These are phyloP conservation scores for Raddia distichophylla DNA, from an alignment of 176 grass and related monocot species.

Conservation along the genomic window DNA sequence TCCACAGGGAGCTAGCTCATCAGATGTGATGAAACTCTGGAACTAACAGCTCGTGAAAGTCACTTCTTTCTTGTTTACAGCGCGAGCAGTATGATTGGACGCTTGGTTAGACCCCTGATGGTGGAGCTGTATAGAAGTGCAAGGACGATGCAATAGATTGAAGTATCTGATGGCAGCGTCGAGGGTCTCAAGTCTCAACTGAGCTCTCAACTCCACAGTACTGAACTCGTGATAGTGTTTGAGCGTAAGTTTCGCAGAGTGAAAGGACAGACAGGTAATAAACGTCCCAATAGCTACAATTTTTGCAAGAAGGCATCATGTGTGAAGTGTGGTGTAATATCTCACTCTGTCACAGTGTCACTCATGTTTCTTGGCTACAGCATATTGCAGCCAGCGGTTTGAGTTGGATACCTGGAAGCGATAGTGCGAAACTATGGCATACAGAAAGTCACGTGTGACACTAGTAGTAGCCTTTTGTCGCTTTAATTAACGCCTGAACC, in stretches of 20 bases:
- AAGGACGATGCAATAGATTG: not conserved
- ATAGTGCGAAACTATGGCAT: not conserved
- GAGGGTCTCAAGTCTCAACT: not conserved
- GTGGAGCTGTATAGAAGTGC: not conserved
- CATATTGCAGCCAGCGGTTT: too few species aligned
- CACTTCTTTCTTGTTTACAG: not conserved
- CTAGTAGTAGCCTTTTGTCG: not conserved
- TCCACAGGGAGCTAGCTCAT: constrained; percentile 14
- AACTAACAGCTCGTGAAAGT: constrained; percentile 19
- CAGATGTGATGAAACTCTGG: constrained; percentile 31
- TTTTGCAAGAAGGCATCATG: not conserved
- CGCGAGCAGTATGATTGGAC: constrained; percentile 10
- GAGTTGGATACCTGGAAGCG: too few species aligned
- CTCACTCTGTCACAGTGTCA: too few species aligned
- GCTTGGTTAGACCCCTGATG: not conserved
- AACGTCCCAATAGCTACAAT: not conserved
- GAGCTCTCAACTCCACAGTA: not conserved
- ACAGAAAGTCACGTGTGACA: not conserved
- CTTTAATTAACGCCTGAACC: not conserved
- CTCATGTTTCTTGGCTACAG: not conserved
- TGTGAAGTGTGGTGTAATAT: too few species aligned
- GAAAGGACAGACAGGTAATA: constrained; percentile 22
- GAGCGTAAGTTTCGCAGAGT: constrained; percentile 3
- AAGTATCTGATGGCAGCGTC: not conserved
- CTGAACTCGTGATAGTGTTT: constrained; percentile 5